Percentiles rank a stretch among this genome's conserved stretches.
These are phyloP conservation scores for Kodamaea hsintzibuensis DNA, from an alignment of 805 yeast genomes.

Conservation along the genomic window DNA sequence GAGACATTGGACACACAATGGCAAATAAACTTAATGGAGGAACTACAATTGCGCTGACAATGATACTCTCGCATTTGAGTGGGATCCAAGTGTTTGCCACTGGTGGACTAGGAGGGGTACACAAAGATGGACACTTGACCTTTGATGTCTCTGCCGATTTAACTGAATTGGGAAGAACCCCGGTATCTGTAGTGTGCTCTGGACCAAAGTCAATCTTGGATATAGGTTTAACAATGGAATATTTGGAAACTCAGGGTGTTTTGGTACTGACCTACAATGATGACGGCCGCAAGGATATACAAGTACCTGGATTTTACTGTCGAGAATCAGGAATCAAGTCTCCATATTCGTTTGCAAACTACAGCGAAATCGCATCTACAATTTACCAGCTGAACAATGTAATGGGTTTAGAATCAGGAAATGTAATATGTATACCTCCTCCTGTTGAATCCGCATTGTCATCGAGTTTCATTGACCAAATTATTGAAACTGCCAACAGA, in stretches of 20 bases:
- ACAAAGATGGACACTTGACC: constrained; percentile 69
- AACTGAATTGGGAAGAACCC: constrained; percentile 79
- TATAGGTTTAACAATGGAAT: constrained; percentile 78
- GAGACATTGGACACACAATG: constrained; percentile 77
- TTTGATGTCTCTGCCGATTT: constrained; percentile 87
- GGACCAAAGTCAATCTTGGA: constrained; percentile 90
- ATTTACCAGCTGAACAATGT: constrained; percentile 45
- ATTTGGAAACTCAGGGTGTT: constrained; percentile 88
- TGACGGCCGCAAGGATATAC: constrained; percentile 36
- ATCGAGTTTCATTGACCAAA: constrained; percentile 47
- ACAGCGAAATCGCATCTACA: constrained; percentile 61
- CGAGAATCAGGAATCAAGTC: constrained; percentile 72
- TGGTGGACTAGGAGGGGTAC: constrained; percentile 93
- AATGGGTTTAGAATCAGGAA: constrained; percentile 64
- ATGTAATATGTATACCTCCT: constrained; percentile 80
- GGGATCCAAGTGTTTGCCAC: constrained; percentile 88
- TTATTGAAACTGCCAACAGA: constrained; percentile 58
- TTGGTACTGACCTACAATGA: constrained; percentile 71
- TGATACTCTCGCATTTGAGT: constrained; percentile 73
- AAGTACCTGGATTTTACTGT: constrained; percentile 81
- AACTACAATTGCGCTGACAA: constrained; percentile 86
- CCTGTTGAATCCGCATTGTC: constrained; percentile 63
- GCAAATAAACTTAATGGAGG: constrained; percentile 71
- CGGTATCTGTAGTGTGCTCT: constrained; percentile 87
- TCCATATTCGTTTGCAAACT: constrained; percentile 60